Percentiles rank a stretch among this genome's conserved stretches.
phyloP scores from a whole-genome alignment of 202 grass and related monocot genomes.

The Panicum virgatum region DNA sequence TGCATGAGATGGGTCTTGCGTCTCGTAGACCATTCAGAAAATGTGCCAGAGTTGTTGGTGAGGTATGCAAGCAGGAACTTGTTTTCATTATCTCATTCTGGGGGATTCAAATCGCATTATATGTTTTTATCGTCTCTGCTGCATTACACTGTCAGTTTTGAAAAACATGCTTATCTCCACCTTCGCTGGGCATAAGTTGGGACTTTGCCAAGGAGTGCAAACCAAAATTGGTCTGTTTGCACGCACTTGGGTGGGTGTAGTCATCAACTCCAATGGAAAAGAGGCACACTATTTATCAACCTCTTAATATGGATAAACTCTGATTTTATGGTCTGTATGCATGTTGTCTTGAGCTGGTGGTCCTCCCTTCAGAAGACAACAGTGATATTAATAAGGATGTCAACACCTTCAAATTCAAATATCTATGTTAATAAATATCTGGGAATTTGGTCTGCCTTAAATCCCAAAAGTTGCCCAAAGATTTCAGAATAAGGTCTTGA shows the following conservation, averaged over 20 bases:
- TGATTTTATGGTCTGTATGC: neutral
- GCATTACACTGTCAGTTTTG: neutral
- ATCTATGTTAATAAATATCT: neutral
- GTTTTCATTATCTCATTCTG: constrained; percentile 15
- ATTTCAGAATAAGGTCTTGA: neutral
- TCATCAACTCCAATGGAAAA: neutral
- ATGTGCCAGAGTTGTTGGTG: constrained; percentile 96
- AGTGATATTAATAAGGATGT: neutral
- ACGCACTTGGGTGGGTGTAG: no score
- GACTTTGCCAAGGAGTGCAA: neutral
- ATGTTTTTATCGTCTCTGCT: neutral
- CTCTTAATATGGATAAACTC: neutral
- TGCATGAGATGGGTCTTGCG: constrained; percentile 96
- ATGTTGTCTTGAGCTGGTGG: neutral
- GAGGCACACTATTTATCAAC: neutral
- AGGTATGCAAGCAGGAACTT: constrained; percentile 55
- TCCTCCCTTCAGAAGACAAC: neutral
- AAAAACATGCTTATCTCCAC: neutral
- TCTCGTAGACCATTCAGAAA: constrained; percentile 95
- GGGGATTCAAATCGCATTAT: constrained; percentile 1
- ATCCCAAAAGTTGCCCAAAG: neutral
- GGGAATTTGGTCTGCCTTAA: neutral
- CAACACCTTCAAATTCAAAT: neutral
- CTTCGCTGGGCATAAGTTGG: neutral
- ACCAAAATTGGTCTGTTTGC: neutral